Evolutionary conservation across 2,329 filamentous ascomycete genomes (phyloP).

Genomic region (Trichoderma breve): DNA sequence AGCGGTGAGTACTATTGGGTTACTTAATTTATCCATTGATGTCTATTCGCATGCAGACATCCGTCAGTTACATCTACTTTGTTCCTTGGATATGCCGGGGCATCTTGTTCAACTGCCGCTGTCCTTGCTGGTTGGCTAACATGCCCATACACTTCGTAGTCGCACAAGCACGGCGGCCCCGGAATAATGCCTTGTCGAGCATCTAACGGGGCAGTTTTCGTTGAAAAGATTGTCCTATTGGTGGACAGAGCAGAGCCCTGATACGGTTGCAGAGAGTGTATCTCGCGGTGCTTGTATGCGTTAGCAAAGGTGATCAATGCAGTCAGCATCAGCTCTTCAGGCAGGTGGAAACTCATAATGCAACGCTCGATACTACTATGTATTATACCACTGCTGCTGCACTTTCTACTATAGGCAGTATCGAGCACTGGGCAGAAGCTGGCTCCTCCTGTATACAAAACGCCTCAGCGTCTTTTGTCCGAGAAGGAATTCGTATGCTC

Average conservation of each 20-base stretch:
- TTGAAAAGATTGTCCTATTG: background rate
- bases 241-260: background rate
- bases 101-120: conserved; percentile 6
- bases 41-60: background rate
- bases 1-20: background rate
- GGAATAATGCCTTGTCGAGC: background rate
- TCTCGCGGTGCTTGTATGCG: background rate
- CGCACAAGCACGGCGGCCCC: background rate
- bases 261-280: background rate
- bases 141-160: background rate
- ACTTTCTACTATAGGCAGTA: background rate
- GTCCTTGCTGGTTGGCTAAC: background rate
- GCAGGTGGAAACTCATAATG: background rate
- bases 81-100: background rate
- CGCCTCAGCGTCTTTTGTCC: background rate
- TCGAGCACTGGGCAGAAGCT: background rate
- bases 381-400: background rate
- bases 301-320: background rate
- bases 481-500: background rate
- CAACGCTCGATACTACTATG: background rate
- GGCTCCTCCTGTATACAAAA: background rate
- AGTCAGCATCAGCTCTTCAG: conserved; percentile 12
- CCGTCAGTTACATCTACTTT: background rate
- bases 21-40: background rate
- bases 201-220: background rate